Percentiles rank a stretch among this genome's conserved stretches.
phyloP scores from a whole-genome alignment of 352 stramenopile genomes.

The Aphanomyces cochlioides region DNA sequence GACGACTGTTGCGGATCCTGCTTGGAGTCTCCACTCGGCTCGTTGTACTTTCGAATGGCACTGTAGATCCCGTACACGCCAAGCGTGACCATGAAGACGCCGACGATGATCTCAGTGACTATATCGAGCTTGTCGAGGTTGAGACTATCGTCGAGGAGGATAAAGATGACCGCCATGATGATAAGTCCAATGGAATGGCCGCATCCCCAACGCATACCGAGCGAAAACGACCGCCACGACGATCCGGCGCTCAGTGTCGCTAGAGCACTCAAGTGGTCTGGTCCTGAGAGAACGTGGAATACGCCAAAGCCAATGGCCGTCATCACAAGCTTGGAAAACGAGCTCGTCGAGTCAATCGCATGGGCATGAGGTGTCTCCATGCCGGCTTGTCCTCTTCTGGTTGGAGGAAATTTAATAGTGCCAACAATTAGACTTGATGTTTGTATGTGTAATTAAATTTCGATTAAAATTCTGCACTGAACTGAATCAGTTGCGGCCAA shows the following conservation, averaged over 20 bases:
- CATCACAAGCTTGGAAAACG: constrained; percentile 39
- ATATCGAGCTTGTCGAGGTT: constrained; percentile 55
- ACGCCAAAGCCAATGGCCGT: constrained; percentile 61
- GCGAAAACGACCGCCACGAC: constrained; percentile 67
- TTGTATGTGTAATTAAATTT: too few species aligned
- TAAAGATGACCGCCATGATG: constrained; percentile 62
- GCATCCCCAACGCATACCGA: constrained; percentile 86
- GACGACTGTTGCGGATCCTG: not conserved
- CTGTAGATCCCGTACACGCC: constrained; percentile 66
- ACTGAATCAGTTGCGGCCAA: too few species aligned
- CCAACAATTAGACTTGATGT: too few species aligned
- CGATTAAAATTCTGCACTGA: too few species aligned
- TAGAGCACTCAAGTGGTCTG: constrained; percentile 84
- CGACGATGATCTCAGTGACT: constrained; percentile 61
- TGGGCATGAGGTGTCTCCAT: not conserved
- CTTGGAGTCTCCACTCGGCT: not conserved
- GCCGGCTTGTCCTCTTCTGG: not conserved
- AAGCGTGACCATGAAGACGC: constrained; percentile 74
- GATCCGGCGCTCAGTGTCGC: constrained; percentile 74
- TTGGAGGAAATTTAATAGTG: too few species aligned
- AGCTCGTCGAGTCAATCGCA: constrained; percentile 18
- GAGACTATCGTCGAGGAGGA: constrained; percentile 50
- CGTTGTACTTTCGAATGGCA: constrained; percentile 46
- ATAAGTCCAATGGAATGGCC: constrained; percentile 84
- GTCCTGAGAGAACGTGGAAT: constrained; percentile 60